These are phyloP conservation scores for Hypoxylon cercidicola DNA, from an alignment of 495 filamentous ascomycete species.

Conservation along the genomic window DNA sequence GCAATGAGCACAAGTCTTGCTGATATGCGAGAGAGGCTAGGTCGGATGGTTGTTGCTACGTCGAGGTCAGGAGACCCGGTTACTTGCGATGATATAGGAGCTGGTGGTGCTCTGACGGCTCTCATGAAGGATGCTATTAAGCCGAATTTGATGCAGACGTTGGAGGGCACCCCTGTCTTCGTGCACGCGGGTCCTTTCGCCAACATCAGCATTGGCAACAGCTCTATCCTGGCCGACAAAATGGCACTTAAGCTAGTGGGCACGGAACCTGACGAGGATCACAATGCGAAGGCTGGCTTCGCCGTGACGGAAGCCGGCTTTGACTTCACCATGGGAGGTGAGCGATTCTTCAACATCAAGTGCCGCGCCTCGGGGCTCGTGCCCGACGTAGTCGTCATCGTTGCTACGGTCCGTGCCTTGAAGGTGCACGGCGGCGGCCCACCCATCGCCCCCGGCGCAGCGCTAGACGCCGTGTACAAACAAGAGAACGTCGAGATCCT, in stretches of 20 bases:
- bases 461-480: conserved; percentile 84
- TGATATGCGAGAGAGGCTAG: conserved; percentile 94
- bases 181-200: conserved; percentile 98
- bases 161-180: conserved; percentile 96
- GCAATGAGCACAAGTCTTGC: conserved; percentile 87
- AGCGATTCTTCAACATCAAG: conserved; percentile 99
- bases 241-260: conserved; percentile 95
- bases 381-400: conserved; percentile 92
- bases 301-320: conserved; percentile 99
- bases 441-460: conserved; percentile 84
- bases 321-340: conserved; percentile 99
- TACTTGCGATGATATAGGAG: conserved; percentile 94
- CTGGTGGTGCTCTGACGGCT: conserved; percentile 89
- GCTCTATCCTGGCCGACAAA: conserved; percentile 93
- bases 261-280: conserved; percentile 93
- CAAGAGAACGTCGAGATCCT: conserved; percentile 94
- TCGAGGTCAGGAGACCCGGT: conserved; percentile 87
- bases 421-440: conserved; percentile 98
- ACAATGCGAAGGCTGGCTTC: conserved; percentile 85
- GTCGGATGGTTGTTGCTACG: conserved; percentile 95
- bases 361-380: conserved; percentile 92
- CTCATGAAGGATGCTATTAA: conserved; percentile 99
- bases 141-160: conserved; percentile 97
- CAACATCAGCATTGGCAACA: conserved; percentile 97
- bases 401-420: conserved; percentile 92